Evolutionary conservation across 768 basidiomycete genomes (phyloP), one percentile per base, ranked within the genome.

Genomic region (Vararia minispora): DNA sequence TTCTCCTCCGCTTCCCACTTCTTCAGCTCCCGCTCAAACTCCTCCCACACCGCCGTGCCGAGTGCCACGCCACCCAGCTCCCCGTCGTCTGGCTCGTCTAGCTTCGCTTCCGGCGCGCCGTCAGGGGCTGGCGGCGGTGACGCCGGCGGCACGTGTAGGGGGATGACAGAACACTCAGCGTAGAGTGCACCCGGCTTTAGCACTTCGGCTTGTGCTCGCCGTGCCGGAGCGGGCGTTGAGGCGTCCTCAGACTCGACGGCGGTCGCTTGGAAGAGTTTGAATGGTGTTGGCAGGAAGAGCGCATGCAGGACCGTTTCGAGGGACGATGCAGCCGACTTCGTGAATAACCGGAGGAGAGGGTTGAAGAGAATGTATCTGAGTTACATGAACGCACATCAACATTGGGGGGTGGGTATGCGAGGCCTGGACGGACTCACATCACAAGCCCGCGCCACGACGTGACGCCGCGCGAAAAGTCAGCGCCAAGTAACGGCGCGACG

Each of bases 281-380:
- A 77, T 3, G 83, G 82, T 3, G 80, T 84, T 1, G 85, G 85
- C 12, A 88, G 68, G 55, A 85, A 90, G 11, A 94, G 69, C 0
- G 71, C 79, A 44, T 89, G 89, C 3, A 91, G 58, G n/a, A 90
- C 63, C 3, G 76, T 70, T 53, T 94, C 85, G n/a, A 83, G 61
- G 0, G 79, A 62, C 6, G 73, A 61, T 3, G 45, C 52, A 1
- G 85, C 69, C 0, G 79, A 74, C 49, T 91, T 91, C 5, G 78
- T 72, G 47, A 84, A 54, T 29, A 91, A 48, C 18, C 76, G 63
- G 13, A 88, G 59, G 4, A 88, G 29, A 0, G 86, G 87, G 41
- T 77, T 76, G 6, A 78, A 48, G 5, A 79, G 3, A 25, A 84
- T 43, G 50, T 88, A 89, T 25, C 87, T 85, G 47, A 20, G 3